Evolutionary conservation across 352 stramenopile species (phyloP).

Genomic region (Pythium pectinolyticum): DNA sequence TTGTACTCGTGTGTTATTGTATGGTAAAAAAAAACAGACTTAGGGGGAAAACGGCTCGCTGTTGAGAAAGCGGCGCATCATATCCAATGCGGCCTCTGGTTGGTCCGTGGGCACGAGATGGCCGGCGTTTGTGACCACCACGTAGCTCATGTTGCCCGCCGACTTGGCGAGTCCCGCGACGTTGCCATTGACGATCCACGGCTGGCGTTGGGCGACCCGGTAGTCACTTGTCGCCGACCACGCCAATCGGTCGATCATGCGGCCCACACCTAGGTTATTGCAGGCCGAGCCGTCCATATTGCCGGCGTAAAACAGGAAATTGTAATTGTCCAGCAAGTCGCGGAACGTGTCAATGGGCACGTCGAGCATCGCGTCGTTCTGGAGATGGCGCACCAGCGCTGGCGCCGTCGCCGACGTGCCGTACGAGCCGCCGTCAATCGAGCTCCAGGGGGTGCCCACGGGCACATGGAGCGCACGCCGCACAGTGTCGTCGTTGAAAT

Average conservation of each 20-base stretch:
- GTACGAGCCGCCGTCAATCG: constrained; percentile 60
- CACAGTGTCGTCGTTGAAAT: constrained; percentile 82
- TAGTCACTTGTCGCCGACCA: constrained; percentile 73
- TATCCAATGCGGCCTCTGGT: constrained; percentile 67
- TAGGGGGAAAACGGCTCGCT: constrained; percentile 36
- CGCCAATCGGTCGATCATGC: constrained; percentile 77
- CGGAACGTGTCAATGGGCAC: constrained; percentile 75
- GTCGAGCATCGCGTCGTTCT: constrained; percentile 76
- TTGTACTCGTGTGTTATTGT: neutral
- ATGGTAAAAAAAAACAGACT: neutral
- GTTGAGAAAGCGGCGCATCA: constrained; percentile 78
- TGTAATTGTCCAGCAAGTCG: constrained; percentile 80
- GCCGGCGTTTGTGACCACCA: constrained; percentile 79
- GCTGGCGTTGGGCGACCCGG: constrained; percentile 49
- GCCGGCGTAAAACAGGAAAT: constrained; percentile 81
- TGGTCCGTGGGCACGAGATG: constrained; percentile 76
- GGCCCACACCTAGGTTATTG: constrained; percentile 77
- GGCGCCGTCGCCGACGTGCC: constrained; percentile 54
- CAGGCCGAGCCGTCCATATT: constrained; percentile 84
- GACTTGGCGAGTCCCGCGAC: constrained; percentile 71
- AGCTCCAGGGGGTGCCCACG: constrained; percentile 58
- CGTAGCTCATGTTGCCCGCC: constrained; percentile 77
- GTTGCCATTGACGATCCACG: constrained; percentile 60
- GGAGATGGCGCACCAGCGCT: constrained; percentile 65
- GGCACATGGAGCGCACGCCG: constrained; percentile 86